These are phyloP conservation scores for Boletus eberwhitei DNA, from an alignment of 768 basidiomycete genomes.

Conservation along the genomic window DNA sequence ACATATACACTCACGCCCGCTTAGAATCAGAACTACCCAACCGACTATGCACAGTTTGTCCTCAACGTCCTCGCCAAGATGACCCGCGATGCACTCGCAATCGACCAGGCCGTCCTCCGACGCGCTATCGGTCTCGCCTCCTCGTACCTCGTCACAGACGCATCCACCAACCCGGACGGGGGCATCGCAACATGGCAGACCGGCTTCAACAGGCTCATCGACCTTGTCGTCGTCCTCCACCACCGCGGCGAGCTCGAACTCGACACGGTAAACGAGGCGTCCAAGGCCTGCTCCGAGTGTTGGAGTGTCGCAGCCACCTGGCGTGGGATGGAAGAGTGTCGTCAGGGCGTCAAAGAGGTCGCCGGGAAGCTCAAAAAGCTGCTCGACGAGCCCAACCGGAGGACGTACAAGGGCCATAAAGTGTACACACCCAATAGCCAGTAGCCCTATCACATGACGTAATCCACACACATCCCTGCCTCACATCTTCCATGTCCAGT, in stretches of 20 bases:
- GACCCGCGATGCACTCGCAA: constrained; percentile 40
- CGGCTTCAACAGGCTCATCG: constrained; percentile 68
- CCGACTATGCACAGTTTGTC: constrained; percentile 62
- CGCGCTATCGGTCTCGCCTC: constrained; percentile 68
- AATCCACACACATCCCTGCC: not conserved
- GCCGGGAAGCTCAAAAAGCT: constrained; percentile 58
- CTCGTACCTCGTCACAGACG: constrained; percentile 76
- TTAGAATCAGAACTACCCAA: constrained; percentile 40
- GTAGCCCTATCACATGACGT: constrained; percentile 6
- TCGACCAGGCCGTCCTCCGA: constrained; percentile 63
- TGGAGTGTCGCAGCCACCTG: constrained; percentile 72
- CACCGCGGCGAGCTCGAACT: constrained; percentile 62
- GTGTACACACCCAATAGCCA: constrained; percentile 30
- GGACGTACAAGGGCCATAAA: constrained; percentile 32
- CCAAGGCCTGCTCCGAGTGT: constrained; percentile 67
- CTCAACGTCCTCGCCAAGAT: constrained; percentile 51
- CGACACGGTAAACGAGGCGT: constrained; percentile 69
- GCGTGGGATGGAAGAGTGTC: constrained; percentile 62
- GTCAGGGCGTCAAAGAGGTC: constrained; percentile 57
- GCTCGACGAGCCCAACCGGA: constrained; percentile 34
- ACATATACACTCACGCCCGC: constrained; percentile 1
- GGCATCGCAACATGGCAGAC: constrained; percentile 62
- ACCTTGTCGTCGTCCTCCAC: constrained; percentile 72
- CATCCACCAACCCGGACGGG: constrained; percentile 52
- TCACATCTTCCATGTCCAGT: not conserved